Conservation (phyloP, 2,329 filamentous ascomycete genomes). For the Fusarium anguioides region DNA sequence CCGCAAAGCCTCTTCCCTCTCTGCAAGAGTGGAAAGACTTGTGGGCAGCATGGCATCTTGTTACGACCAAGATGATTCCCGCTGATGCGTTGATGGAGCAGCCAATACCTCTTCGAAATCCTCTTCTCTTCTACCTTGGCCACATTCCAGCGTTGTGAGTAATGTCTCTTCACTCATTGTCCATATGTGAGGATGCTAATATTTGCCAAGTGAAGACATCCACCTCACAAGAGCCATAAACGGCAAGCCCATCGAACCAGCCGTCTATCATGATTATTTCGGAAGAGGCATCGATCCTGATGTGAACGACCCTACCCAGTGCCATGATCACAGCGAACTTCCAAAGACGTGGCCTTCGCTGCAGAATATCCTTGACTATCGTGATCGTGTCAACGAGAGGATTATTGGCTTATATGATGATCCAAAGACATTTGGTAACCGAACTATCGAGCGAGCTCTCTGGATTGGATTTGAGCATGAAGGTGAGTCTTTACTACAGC, state of each 20-base stretch:
- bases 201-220: not conserved
- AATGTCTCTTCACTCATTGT: not conserved
- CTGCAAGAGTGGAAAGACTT: not conserved
- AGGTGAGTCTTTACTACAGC: not conserved
- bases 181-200: not conserved
- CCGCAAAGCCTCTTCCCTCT: not conserved
- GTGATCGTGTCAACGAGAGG: not conserved
- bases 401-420: not conserved
- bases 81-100: not conserved
- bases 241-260: not conserved
- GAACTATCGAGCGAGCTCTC: not conserved
- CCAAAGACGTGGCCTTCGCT: not conserved
- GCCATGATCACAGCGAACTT: constrained; percentile 1
- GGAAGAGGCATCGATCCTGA: not conserved
- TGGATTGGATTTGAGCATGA: not conserved
- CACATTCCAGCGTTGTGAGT: not conserved
- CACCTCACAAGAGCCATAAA: not conserved
- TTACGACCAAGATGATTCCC: not conserved
- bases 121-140: not conserved
- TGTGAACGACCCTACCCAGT: not conserved
- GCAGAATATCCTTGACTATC: not conserved
- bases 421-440: not conserved
- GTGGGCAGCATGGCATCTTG: constrained; percentile 1
- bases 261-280: not conserved
- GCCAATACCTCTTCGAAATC: not conserved